These are phyloP conservation scores for Clonostachys rhizophaga DNA, from an alignment of 2,329 filamentous ascomycete species.

Conservation along the genomic window DNA sequence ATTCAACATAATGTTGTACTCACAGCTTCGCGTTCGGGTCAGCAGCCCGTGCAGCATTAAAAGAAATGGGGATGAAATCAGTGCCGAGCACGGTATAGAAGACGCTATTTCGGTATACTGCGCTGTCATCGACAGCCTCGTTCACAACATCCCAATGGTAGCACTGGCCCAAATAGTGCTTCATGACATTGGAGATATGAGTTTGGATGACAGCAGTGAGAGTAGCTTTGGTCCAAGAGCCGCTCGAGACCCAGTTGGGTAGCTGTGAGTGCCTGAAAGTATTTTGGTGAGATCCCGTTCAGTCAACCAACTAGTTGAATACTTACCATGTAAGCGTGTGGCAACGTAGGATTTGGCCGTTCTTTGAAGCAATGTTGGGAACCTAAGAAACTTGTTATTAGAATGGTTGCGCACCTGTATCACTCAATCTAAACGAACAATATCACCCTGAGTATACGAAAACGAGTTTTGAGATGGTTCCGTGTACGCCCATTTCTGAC, in stretches of 20 bases:
- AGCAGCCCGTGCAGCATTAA: conserved; percentile 47
- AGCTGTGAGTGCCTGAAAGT: neutral
- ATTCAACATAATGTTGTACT: neutral
- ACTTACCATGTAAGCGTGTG: conserved; percentile 50
- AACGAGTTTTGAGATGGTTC: conserved; percentile 54
- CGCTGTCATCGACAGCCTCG: conserved; percentile 53
- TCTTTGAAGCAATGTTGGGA: conserved; percentile 37
- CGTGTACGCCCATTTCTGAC: conserved; percentile 58
- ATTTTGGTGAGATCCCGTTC: too few species aligned
- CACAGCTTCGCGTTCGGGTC: conserved; percentile 49
- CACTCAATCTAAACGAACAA: conserved; percentile 17
- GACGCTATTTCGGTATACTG: conserved; percentile 43
- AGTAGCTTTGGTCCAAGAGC: neutral
- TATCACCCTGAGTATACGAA: conserved; percentile 52
- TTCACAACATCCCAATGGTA: conserved; percentile 49
- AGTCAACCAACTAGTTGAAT: too few species aligned
- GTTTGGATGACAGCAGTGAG: conserved; percentile 32
- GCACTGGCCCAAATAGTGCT: conserved; percentile 37
- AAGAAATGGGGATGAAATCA: conserved; percentile 53
- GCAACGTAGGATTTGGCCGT: conserved; percentile 52
- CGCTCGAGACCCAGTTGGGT: neutral
- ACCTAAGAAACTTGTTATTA: too few species aligned
- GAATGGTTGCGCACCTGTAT: too few species aligned
- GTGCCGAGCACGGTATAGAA: conserved; percentile 52
- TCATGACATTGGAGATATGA: conserved; percentile 40